Evolutionary conservation across 2,329 filamentous ascomycete genomes (phyloP).

Genomic region (Cadophora sp.): DNA sequence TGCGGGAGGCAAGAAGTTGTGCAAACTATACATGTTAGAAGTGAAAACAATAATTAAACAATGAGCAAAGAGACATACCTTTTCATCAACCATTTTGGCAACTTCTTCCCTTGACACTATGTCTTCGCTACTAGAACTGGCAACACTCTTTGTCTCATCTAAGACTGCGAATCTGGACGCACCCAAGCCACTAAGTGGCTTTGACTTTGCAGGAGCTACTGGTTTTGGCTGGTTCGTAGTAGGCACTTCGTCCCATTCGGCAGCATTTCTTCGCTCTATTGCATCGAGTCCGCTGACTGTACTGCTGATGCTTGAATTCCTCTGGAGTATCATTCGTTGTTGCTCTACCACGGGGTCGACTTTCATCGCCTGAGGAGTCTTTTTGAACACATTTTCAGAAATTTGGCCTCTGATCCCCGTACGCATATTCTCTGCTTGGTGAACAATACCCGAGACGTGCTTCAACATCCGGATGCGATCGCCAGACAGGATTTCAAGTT

Average conservation of each 20-base stretch:
- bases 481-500: conserved; percentile 29
- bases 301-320: conserved; percentile 17
- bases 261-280: conserved; percentile 34
- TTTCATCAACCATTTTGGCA: conserved; percentile 31
- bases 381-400: conserved; percentile 31
- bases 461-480: conserved; percentile 35
- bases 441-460: conserved; percentile 33
- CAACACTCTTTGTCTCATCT: conserved; percentile 25
- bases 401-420: conserved; percentile 31
- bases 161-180: conserved; percentile 31
- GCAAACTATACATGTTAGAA: conserved; percentile 15
- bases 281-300: conserved; percentile 25
- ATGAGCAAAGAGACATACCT: conserved; percentile 32
- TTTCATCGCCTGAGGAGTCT: not conserved
- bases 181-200: conserved; percentile 27
- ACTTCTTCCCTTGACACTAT: conserved; percentile 30
- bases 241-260: conserved; percentile 38
- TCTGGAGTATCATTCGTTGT: conserved; percentile 16
- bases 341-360: conserved; percentile 11
- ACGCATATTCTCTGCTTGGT: conserved; percentile 33
- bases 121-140: conserved; percentile 14
- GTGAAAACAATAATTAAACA: not conserved
- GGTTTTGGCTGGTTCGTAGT: conserved; percentile 13
- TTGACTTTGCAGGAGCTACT: conserved; percentile 8
- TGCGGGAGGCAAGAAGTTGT: conserved; percentile 26